A percentile compares a stretch with the other conserved stretches of the same genome.
Conservation (phyloP, 2,329 filamentous ascomycete genomes). For the Penicillium thymicola region DNA sequence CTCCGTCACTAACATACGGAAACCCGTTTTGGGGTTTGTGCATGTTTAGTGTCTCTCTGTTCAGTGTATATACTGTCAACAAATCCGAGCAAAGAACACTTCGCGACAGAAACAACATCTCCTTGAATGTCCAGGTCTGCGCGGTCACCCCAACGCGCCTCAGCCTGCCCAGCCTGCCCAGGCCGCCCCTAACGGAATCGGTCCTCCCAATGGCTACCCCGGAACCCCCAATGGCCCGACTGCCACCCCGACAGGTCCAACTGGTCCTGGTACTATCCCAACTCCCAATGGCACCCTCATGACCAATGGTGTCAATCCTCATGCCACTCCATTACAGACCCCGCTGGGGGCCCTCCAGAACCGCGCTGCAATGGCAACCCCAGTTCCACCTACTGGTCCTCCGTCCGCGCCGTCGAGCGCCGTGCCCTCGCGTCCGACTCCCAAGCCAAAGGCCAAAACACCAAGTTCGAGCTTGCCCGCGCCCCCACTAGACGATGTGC, state of each 20-base stretch:
- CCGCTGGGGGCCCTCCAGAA: conserved; percentile 41
- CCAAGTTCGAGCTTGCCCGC: conserved; percentile 43
- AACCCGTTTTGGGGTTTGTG: conserved; percentile 20
- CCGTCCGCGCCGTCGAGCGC: conserved; percentile 31
- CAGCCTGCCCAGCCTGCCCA: conserved; percentile 41
- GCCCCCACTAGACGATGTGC: conserved; percentile 48
- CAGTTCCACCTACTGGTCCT: conserved; percentile 32
- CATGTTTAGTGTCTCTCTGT: conserved; percentile 48
- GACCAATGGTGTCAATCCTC: conserved; percentile 44
- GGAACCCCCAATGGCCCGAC: conserved; percentile 41
- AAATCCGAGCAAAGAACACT: conserved; percentile 53
- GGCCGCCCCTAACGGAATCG: conserved; percentile 40
- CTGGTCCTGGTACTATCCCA: conserved; percentile 36
- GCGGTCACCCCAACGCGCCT: conserved; percentile 45
- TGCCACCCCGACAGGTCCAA: conserved; percentile 32
- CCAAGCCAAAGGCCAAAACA: conserved; percentile 39
- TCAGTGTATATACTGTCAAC: conserved; percentile 53
- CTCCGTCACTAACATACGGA: conserved; percentile 36
- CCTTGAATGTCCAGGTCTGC: conserved; percentile 49
- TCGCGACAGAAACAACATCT: conserved; percentile 52
- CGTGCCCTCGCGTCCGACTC: conserved; percentile 35
- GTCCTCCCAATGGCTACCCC: conserved; percentile 43
- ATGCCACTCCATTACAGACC: conserved; percentile 44
- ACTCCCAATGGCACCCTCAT: conserved; percentile 44
- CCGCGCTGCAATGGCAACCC: conserved; percentile 40